Conservation (phyloP, 371 early-diverging fungal genomes). For the Syncephalastrum contaminatum region DNA sequence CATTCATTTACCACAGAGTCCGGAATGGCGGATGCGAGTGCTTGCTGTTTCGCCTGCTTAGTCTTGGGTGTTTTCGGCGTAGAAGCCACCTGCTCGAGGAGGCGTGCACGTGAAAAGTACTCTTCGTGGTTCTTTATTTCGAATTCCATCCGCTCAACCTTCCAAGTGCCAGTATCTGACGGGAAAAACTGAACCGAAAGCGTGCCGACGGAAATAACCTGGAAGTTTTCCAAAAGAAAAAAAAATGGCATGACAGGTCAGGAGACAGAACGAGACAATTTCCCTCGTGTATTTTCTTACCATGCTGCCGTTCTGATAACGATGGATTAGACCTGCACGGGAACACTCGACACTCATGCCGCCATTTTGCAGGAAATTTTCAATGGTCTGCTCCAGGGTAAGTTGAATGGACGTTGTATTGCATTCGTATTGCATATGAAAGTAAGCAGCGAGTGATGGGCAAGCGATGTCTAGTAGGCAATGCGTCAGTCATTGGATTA, state of each 20-base stretch:
- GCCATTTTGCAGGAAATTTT: conserved; percentile 4
- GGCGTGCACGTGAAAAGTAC: conserved; percentile 3
- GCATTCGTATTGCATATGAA: conserved; percentile 7
- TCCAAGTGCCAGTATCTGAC: not conserved
- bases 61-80: conserved; percentile 4
- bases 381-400: conserved; percentile 6
- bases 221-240: not conserved
- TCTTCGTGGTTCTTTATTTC: conserved; percentile 5
- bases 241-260: not conserved
- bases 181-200: no score
- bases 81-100: not conserved
- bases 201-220: conserved; percentile 6
- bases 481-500: not conserved
- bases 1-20: conserved; percentile 12
- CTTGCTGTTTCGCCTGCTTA: conserved; percentile 1
- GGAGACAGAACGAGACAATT: no score
- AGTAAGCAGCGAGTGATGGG: conserved; percentile 5
- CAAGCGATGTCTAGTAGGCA: not conserved
- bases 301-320: conserved; percentile 10
- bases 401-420: conserved; percentile 6
- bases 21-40: no score
- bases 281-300: conserved; percentile 1
- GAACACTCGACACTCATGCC: conserved; percentile 7
- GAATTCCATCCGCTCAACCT: conserved; percentile 10
- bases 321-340: conserved; percentile 9